These are phyloP conservation scores for Psophocarpus tetragonolobus DNA, from an alignment of 306 rosid species.

Conservation along the genomic window DNA sequence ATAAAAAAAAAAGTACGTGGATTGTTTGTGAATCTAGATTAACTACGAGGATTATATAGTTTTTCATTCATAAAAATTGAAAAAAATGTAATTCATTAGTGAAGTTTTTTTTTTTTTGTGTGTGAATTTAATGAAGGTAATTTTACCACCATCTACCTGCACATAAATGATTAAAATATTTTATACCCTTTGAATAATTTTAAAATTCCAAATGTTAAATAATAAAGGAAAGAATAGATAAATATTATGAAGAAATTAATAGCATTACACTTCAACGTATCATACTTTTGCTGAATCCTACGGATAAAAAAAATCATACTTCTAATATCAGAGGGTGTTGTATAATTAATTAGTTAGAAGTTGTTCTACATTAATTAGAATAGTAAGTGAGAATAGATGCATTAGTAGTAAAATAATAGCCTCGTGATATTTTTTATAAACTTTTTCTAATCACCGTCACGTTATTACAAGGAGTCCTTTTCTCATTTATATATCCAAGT, in stretches of 20 bases:
- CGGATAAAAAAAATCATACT: too few species aligned
- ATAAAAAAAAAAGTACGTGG: background rate
- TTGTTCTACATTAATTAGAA: background rate
- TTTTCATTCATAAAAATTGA: background rate
- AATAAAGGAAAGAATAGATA: background rate
- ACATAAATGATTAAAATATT: background rate
- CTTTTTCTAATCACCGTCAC: too few species aligned
- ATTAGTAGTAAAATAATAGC: background rate
- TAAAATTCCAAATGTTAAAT: background rate
- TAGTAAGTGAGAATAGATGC: background rate
- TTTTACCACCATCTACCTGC: background rate
- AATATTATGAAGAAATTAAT: background rate
- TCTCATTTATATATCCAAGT: too few species aligned
- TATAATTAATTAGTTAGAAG: background rate
- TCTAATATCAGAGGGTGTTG: background rate
- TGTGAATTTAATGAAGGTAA: too few species aligned
- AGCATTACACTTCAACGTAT: background rate
- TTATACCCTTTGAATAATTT: background rate
- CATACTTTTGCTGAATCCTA: too few species aligned
- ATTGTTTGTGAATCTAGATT: background rate
- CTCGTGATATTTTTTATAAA: background rate
- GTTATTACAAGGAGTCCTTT: background rate
- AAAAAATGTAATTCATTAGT: background rate
- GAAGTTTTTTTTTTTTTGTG: too few species aligned
- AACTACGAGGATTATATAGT: background rate